These are phyloP conservation scores for Penicillium desertorum DNA, from an alignment of 495 filamentous ascomycete genomes.

Conservation along the genomic window DNA sequence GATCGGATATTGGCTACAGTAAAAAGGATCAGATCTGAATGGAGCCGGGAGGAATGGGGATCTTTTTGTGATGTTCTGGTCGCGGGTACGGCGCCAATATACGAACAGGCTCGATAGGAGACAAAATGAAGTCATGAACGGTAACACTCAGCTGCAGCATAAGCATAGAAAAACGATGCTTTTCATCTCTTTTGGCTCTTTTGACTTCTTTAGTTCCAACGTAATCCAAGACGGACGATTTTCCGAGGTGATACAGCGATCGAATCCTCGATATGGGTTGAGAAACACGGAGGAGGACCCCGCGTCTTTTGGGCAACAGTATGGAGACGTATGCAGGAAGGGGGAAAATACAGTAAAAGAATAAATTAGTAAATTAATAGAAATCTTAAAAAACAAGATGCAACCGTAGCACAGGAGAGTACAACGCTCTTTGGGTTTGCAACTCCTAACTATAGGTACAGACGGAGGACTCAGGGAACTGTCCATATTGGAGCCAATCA, in stretches of 20 bases:
- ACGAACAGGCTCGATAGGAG: slow-evolving; percentile 6
- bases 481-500: slow-evolving; percentile 13
- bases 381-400: slow-evolving; percentile 6
- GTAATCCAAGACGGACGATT: slow-evolving; percentile 16
- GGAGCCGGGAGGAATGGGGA: slow-evolving; percentile 6
- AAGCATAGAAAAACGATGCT: neutral
- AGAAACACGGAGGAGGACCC: slow-evolving; percentile 20
- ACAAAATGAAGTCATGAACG: slow-evolving; percentile 21
- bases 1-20: slow-evolving; percentile 11
- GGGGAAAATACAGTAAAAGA: slow-evolving; percentile 1
- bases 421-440: slow-evolving; percentile 6
- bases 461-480: neutral
- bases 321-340: slow-evolving; percentile 6
- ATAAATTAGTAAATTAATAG: neutral
- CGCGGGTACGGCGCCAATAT: slow-evolving; percentile 25
- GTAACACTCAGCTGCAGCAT: slow-evolving; percentile 12
- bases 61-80: slow-evolving; percentile 23
- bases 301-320: slow-evolving; percentile 20
- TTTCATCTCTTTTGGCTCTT: neutral
- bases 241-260: slow-evolving; percentile 31
- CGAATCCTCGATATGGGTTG: slow-evolving; percentile 20
- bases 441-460: slow-evolving; percentile 1
- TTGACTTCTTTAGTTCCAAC: slow-evolving; percentile 7
- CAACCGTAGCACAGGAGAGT: slow-evolving; percentile 26
- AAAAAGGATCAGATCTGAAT: slow-evolving; percentile 17